These are phyloP conservation scores for Phyllosticta citriasiana DNA, from an alignment of 2,329 filamentous ascomycete genomes.

Conservation along the genomic window DNA sequence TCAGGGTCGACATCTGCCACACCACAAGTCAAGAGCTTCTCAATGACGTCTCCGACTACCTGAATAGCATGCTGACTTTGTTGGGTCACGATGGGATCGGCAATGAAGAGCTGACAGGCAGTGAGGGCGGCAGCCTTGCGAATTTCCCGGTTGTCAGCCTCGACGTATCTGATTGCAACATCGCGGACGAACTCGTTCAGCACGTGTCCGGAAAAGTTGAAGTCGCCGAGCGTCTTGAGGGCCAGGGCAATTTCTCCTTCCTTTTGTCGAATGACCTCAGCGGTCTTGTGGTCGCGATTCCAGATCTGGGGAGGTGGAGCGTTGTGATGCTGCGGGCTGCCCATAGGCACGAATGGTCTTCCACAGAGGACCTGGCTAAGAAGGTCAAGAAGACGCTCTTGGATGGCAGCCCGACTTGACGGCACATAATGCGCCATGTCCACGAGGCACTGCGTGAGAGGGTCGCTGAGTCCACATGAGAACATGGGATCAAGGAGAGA, in stretches of 20 bases:
- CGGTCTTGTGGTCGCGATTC: conserved; percentile 77
- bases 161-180: conserved; percentile 95
- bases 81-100: conserved; percentile 95
- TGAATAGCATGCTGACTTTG: conserved; percentile 95
- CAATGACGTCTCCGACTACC: conserved; percentile 95
- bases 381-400: conserved; percentile 89
- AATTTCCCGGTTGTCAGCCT: conserved; percentile 89
- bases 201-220: conserved; percentile 78
- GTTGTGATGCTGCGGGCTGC: conserved; percentile 73
- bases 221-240: conserved; percentile 91
- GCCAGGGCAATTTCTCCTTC: conserved; percentile 87
- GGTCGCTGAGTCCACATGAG: conserved; percentile 86
- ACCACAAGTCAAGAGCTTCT: conserved; percentile 88
- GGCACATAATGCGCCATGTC: conserved; percentile 99
- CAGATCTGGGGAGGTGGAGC: conserved; percentile 72
- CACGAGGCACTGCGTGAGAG: conserved; percentile 87
- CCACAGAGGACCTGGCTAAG: conserved; percentile 88
- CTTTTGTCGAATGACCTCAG: conserved; percentile 65
- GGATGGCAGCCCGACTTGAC: conserved; percentile 83
- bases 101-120: conserved; percentile 93
- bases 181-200: conserved; percentile 98
- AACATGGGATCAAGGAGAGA: conserved; percentile 92
- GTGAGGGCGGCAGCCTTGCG: conserved; percentile 90
- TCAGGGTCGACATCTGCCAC: conserved; percentile 82
- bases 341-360: conserved; percentile 82